Base-by-base conservation (phyloP, 129 eudicot species). In the Helianthus annuus region DNA sequence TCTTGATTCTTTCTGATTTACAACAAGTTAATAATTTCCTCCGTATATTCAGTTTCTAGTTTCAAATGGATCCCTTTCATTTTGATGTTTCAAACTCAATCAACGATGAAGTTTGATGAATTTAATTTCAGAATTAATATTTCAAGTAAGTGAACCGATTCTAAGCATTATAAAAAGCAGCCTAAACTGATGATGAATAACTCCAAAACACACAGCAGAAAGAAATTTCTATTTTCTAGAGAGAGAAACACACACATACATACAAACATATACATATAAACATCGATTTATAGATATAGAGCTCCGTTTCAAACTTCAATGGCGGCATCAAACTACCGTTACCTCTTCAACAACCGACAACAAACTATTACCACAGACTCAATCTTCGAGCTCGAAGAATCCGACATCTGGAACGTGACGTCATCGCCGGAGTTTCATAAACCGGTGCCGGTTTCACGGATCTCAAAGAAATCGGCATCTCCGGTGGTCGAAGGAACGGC, bases 371-470 rank as follows among this genome's bases (percentile, higher is more conserved):
- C 9, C 0, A 48, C 80, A 4, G 84, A 71, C 60, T 48, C 88
- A 40, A 72, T 82, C 67, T 83, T 84, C 57, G 90, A 91, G 90
- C 84, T 91, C 76, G 88, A 91, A 60, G 95, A 91, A 57, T 88
- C 97, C 19, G 95, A 91, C 11, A 44, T 91, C 38, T 91, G 95
- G 95, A 88, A 73, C 81, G 58, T 81, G 8, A 10, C 76, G 52
- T 46, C 81, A 39, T 88, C 97, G 70, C 89, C 96, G 76, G 95
- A 85, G 64, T 60, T 66, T 0, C 83, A 81, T 1, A 85, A 80
- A 44, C 52, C 82, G 29, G 48, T 56, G 32, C 53, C 58, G 53
- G 66, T 73, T 64, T 59, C 90, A 5, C 81, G 88, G 34, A 52
- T 78, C 45, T 62, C 85, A 53, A 85, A 80, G 48, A 84, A 79